Conservation (phyloP, 140 eudicot genomes). For the Senecio squalidus region DNA sequence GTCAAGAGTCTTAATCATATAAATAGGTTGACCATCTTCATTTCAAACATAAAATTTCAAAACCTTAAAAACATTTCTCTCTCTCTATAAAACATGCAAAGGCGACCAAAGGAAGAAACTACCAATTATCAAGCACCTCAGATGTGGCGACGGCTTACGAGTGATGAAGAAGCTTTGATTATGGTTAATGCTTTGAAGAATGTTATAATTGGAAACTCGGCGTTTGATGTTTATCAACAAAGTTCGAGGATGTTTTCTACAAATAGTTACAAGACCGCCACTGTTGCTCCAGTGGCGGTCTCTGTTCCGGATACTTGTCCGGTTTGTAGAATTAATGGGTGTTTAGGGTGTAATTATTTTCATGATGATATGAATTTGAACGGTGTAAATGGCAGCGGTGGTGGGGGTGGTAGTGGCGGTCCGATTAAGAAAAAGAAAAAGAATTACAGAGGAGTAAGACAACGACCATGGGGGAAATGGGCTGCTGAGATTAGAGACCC, state of each 20-base stretch:
- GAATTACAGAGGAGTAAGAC: conserved; percentile 81
- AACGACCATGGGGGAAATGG: conserved; percentile 91
- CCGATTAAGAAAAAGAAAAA: conserved; percentile 59
- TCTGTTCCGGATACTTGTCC: conserved; percentile 37
- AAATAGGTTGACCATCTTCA: conserved; percentile 25
- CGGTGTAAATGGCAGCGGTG: background rate
- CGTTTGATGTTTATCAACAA: background rate
- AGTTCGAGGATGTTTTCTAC: background rate
- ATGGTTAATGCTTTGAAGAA: conserved; percentile 56
- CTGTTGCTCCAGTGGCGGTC: conserved; percentile 11
- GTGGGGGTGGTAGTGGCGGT: conserved; percentile 15
- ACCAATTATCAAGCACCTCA: conserved; percentile 9
- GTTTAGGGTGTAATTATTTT: conserved; percentile 59
- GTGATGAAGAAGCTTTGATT: conserved; percentile 39
- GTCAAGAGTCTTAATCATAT: conserved; percentile 20
- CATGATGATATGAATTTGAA: conserved; percentile 18
- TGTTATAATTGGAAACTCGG: conserved; percentile 39
- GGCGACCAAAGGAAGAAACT: conserved; percentile 15
- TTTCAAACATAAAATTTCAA: background rate
- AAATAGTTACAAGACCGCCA: background rate
- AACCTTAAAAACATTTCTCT: background rate
- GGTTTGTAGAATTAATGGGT: conserved; percentile 43
- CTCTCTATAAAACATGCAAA: conserved; percentile 33
- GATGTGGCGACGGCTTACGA: conserved; percentile 30
- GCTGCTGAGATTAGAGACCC: conserved; percentile 87